Evolutionary conservation across 768 basidiomycete species (phyloP).

Genomic region (Tylopilus cervinicoccineus): DNA sequence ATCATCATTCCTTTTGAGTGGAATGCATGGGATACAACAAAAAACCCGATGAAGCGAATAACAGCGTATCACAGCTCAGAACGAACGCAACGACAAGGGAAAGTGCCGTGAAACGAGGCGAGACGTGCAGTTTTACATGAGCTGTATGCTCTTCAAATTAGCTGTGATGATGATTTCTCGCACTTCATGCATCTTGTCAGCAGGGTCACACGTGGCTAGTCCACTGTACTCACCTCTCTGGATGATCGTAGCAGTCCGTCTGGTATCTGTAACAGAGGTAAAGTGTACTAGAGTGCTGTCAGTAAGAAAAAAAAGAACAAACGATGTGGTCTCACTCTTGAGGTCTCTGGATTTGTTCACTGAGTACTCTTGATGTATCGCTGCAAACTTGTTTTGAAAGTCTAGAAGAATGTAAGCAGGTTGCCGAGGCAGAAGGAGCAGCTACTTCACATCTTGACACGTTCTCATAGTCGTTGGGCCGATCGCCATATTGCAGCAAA

Average conservation of each 20-base stretch:
- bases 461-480: constrained; percentile 75
- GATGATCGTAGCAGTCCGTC: constrained; percentile 69
- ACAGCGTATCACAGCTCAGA: constrained; percentile 8
- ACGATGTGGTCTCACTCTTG: constrained; percentile 48
- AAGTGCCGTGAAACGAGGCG: constrained; percentile 3
- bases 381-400: constrained; percentile 69
- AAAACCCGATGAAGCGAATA: constrained; percentile 10
- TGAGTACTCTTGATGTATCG: constrained; percentile 61
- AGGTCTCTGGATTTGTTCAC: constrained; percentile 71
- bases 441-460: constrained; percentile 66
- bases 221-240: constrained; percentile 50
- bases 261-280: constrained; percentile 80
- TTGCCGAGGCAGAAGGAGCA: not conserved
- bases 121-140: constrained; percentile 24
- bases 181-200: constrained; percentile 35
- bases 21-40: constrained; percentile 14
- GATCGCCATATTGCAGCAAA: constrained; percentile 67
- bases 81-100: constrained; percentile 6
- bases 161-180: constrained; percentile 67
- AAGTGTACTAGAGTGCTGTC: constrained; percentile 54
- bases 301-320: not conserved
- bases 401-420: constrained; percentile 38
- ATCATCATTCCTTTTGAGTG: constrained; percentile 10
- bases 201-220: not conserved
- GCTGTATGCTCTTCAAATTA: constrained; percentile 54